Evolutionary conservation across 1,139 yeast genomes (phyloP).

Genomic region (Suhomyces bolitotheri): DNA sequence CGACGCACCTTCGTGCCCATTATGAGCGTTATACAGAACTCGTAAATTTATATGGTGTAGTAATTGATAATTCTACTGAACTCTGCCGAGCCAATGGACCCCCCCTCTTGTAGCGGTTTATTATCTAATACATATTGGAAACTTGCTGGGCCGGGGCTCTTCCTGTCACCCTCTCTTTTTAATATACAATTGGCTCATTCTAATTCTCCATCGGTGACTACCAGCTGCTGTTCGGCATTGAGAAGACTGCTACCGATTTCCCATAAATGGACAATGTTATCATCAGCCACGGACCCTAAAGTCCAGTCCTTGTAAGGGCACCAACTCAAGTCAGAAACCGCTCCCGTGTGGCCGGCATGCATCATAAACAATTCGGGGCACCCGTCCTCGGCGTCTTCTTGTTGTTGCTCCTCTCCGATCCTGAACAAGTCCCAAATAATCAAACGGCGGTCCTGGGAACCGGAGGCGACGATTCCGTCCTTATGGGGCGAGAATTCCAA

Average conservation of each 20-base stretch:
- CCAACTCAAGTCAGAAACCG: slow-evolving; percentile 71
- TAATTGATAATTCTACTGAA: too few species aligned
- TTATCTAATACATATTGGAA: too few species aligned
- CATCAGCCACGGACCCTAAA: slow-evolving; percentile 71
- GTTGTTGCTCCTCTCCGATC: slow-evolving; percentile 79
- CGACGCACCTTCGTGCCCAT: too few species aligned
- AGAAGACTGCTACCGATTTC: slow-evolving; percentile 57
- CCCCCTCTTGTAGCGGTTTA: too few species aligned
- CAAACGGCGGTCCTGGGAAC: slow-evolving; percentile 69
- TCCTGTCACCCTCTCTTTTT: too few species aligned
- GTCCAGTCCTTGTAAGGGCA: slow-evolving; percentile 74
- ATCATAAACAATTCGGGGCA: slow-evolving; percentile 80
- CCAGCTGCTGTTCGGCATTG: slow-evolving; percentile 31
- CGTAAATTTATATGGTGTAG: too few species aligned
- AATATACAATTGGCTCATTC: slow-evolving; percentile 17
- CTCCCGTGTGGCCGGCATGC: slow-evolving; percentile 85
- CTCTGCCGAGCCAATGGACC: too few species aligned
- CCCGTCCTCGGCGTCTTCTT: slow-evolving; percentile 78
- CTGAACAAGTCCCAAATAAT: slow-evolving; percentile 72
- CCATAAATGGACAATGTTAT: slow-evolving; percentile 78
- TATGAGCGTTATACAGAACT: too few species aligned
- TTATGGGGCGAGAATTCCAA: slow-evolving; percentile 71
- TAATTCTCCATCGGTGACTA: slow-evolving; percentile 22
- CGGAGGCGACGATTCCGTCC: slow-evolving; percentile 73
- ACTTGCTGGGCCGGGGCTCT: too few species aligned